Evolutionary conservation across 768 basidiomycete genomes (phyloP).

Genomic region (Austroboletus eburneus): DNA sequence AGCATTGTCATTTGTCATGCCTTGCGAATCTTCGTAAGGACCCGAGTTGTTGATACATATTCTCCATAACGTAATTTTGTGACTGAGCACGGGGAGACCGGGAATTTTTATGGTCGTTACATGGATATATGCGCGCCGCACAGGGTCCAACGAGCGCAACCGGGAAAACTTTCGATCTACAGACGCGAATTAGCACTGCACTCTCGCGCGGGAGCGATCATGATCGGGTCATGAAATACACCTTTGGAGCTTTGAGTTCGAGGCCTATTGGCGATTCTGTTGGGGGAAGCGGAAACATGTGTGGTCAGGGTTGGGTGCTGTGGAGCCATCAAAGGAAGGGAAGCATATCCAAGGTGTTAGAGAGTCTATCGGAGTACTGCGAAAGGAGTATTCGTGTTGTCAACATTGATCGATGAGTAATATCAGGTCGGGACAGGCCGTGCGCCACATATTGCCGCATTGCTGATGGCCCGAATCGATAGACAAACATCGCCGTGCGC

Average conservation of each 20-base stretch:
- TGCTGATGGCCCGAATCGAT: slow-evolving; percentile 7
- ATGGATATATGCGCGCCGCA: neutral
- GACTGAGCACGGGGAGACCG: neutral
- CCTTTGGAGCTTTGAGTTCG: slow-evolving; percentile 1
- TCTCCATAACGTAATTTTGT: slow-evolving; percentile 15
- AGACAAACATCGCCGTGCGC: slow-evolving; percentile 5
- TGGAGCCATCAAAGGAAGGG: too few species aligned
- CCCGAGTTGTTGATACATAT: neutral
- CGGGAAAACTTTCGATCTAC: slow-evolving; percentile 16
- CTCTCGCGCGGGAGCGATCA: slow-evolving; percentile 12
- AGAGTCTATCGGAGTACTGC: neutral
- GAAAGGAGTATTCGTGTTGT: neutral
- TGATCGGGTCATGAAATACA: slow-evolving; percentile 19
- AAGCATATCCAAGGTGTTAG: too few species aligned
- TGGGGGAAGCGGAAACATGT: neutral
- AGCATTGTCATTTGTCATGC: neutral
- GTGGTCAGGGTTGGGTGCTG: neutral
- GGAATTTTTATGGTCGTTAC: neutral
- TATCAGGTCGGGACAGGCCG: slow-evolving; percentile 3
- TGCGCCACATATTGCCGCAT: slow-evolving; percentile 21
- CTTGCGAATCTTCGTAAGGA: slow-evolving; percentile 7
- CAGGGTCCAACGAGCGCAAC: neutral
- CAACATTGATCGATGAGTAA: slow-evolving; percentile 1
- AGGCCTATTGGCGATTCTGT: slow-evolving; percentile 4
- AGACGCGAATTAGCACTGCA: slow-evolving; percentile 5